phyloP scores from a whole-genome alignment of 768 basidiomycete genomes.

The Boletus rex-veris region DNA sequence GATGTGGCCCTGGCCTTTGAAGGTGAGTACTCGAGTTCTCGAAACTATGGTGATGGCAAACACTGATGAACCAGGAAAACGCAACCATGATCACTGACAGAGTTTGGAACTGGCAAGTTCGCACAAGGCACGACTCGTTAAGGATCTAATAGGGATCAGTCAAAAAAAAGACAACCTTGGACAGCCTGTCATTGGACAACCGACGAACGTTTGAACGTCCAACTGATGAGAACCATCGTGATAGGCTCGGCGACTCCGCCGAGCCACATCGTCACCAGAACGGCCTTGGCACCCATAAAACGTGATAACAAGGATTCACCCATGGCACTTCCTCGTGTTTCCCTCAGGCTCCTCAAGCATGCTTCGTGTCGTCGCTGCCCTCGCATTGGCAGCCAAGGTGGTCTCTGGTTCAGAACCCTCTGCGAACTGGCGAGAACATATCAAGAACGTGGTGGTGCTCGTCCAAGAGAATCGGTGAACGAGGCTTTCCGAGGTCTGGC shows the following conservation, averaged over 20 bases:
- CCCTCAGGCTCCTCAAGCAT: conserved; percentile 2
- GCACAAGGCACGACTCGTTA: too few relatives aligned
- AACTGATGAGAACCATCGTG: too few relatives aligned
- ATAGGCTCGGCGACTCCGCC: background rate
- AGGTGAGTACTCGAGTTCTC: too few relatives aligned
- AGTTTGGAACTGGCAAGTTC: too few relatives aligned
- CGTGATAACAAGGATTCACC: background rate
- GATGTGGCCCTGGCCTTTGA: too few relatives aligned
- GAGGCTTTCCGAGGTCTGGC: background rate
- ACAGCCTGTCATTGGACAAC: conserved; percentile 7
- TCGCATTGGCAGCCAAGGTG: conserved; percentile 2
- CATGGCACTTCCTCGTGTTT: background rate
- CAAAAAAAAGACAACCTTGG: too few relatives aligned
- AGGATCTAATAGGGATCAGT: too few relatives aligned
- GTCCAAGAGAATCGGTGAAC: conserved; percentile 26
- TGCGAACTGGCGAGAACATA: conserved; percentile 19
- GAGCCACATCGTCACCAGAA: background rate
- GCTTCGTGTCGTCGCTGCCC: conserved; percentile 2
- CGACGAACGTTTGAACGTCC: conserved; percentile 11
- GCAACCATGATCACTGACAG: too few relatives aligned
- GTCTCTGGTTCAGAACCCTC: background rate
- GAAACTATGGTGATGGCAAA: too few relatives aligned
- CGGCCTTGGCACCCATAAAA: conserved; percentile 11
- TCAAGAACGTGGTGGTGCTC: conserved; percentile 28
- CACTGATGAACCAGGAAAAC: too few relatives aligned